Percentiles rank a stretch among this genome's conserved stretches.
Evolutionary conservation across 192 early-diverging fungal genomes (phyloP).

Genomic region (Nowakowskiella sp.): DNA sequence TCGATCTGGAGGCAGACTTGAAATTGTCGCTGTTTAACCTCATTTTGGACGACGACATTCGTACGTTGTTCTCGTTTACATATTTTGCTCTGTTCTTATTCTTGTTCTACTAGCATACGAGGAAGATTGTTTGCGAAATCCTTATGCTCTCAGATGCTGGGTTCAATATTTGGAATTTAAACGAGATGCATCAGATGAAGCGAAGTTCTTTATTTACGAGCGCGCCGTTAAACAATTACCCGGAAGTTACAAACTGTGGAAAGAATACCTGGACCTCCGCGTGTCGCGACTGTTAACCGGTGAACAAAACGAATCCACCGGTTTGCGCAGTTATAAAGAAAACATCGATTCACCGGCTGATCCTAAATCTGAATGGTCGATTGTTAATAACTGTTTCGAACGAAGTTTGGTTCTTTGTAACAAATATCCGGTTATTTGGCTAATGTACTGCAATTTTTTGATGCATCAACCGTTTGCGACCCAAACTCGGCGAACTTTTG

Average conservation of each 20-base stretch:
- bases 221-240: slow-evolving; percentile 81
- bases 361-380: slow-evolving; percentile 52
- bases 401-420: slow-evolving; percentile 80
- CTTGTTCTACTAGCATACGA: slow-evolving; percentile 30
- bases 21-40: no score
- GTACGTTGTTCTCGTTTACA: no score
- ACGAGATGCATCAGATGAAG: slow-evolving; percentile 29
- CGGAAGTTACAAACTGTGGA: slow-evolving; percentile 95
- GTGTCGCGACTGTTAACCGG: slow-evolving; percentile 20
- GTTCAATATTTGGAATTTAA: slow-evolving; percentile 88
- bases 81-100: no score
- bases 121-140: slow-evolving; percentile 45
- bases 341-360: slow-evolving; percentile 16
- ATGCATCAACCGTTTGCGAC: slow-evolving; percentile 48
- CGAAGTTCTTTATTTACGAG: slow-evolving; percentile 67
- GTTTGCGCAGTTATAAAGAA: slow-evolving; percentile 15
- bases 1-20: no score
- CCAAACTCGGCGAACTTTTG: slow-evolving; percentile 73
- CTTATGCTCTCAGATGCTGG: slow-evolving; percentile 67
- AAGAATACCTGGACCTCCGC: slow-evolving; percentile 70
- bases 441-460: slow-evolving; percentile 64
- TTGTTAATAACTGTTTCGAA: slow-evolving; percentile 75
- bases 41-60: no score
- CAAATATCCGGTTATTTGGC: slow-evolving; percentile 95
- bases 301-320: slow-evolving; percentile 32